phyloP scores from a whole-genome alignment of 306 rosid genomes.

The Cucurbita maxima region DNA sequence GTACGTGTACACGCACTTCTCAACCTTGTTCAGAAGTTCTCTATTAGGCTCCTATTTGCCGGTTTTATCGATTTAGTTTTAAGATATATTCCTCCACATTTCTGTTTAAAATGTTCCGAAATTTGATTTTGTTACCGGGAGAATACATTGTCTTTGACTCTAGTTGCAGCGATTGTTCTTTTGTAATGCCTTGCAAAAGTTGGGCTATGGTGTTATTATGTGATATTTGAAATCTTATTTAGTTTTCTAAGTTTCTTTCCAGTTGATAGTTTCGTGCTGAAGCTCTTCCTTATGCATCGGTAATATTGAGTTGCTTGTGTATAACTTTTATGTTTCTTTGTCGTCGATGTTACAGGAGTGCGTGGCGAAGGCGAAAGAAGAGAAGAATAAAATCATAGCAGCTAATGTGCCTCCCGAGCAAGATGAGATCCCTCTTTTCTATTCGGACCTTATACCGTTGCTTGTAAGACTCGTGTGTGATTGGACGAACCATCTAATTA shows the following conservation, averaged over 20 bases:
- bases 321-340: neutral
- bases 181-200: neutral
- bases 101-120: neutral
- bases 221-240: neutral
- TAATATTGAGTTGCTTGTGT: neutral
- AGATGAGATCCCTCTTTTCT: slow-evolving; percentile 72
- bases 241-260: neutral
- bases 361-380: slow-evolving; percentile 64
- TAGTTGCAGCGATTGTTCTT: neutral
- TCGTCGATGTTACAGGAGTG: slow-evolving; percentile 37
- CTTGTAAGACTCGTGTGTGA: slow-evolving; percentile 34
- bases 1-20: neutral
- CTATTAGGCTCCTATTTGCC: neutral
- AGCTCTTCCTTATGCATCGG: neutral
- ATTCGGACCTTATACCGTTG: slow-evolving; percentile 87
- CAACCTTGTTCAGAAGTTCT: neutral
- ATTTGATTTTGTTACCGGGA: neutral
- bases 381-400: slow-evolving; percentile 17
- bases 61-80: neutral
- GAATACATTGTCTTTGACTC: neutral
- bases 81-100: neutral
- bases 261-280: neutral
- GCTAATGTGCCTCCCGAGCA: slow-evolving; percentile 20
- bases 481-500: neutral
- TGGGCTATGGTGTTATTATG: neutral